Conservation (phyloP, 306 rosid genomes). For the Mucuna pruriens region DNA sequence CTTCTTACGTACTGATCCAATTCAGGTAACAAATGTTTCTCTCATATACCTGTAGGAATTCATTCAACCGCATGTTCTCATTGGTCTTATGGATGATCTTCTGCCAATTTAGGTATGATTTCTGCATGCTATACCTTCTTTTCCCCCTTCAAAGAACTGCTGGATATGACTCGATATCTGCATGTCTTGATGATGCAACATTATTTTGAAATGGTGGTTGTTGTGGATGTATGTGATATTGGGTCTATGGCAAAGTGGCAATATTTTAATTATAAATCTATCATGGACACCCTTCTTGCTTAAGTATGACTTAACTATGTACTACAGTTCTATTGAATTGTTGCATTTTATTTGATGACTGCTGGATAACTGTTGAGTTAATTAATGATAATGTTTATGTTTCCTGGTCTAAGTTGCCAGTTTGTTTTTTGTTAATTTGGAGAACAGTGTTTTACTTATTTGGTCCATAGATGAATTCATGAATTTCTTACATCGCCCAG, state of each 20-base stretch:
- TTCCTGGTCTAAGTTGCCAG: neutral
- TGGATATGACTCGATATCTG: slow-evolving; percentile 7
- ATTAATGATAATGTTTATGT: neutral
- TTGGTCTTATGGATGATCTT: neutral
- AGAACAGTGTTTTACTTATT: neutral
- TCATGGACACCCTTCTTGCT: neutral
- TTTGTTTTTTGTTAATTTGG: neutral
- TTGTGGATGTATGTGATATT: neutral
- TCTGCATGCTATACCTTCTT: neutral
- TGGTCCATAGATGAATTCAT: neutral
- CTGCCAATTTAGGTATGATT: slow-evolving; percentile 1
- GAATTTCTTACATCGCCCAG: neutral
- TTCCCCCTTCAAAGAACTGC: neutral
- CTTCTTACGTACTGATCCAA: slow-evolving; percentile 75
- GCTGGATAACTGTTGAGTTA: neutral
- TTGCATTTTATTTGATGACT: neutral
- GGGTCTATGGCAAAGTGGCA: neutral
- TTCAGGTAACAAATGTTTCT: slow-evolving; percentile 61
- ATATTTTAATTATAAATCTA: neutral
- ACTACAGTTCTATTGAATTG: neutral
- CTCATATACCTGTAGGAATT: slow-evolving; percentile 4
- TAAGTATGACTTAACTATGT: neutral
- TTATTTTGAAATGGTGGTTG: neutral
- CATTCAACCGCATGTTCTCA: neutral
- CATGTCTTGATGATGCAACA: slow-evolving; percentile 22